phyloP scores from a whole-genome alignment of 257 asterid species.

The Mitragyna speciosa region DNA sequence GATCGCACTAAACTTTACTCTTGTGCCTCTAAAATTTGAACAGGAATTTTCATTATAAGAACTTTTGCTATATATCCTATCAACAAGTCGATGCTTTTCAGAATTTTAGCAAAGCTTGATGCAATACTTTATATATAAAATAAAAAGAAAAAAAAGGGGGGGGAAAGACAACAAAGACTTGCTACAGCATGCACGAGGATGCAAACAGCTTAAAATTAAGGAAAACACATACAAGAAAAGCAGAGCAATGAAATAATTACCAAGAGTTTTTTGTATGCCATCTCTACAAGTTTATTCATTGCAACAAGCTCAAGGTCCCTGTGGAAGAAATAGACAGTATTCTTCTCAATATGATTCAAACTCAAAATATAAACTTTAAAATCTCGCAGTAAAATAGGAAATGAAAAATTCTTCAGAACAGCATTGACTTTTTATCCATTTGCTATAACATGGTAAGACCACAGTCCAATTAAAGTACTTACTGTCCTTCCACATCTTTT shows the following conservation, averaged over 20 bases:
- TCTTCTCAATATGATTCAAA: background rate
- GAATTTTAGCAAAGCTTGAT: background rate
- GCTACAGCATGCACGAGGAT: background rate
- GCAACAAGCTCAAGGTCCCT: constrained; percentile 92
- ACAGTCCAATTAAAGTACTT: constrained; percentile 26
- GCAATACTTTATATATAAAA: background rate
- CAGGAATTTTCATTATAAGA: background rate
- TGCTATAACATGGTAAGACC: background rate
- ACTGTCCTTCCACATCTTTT: constrained; percentile 52
- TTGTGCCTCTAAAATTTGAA: background rate
- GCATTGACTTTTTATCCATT: background rate
- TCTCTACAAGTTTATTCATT: constrained; percentile 72
- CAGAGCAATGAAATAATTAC: constrained; percentile 39
- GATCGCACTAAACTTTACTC: background rate
- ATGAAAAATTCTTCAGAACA: constrained; percentile 10
- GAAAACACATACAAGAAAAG: constrained; percentile 6
- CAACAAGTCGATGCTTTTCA: background rate
- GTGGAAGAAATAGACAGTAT: constrained; percentile 26
- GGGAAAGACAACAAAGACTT: background rate
- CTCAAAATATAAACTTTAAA: background rate
- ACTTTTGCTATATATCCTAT: background rate
- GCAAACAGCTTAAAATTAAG: background rate
- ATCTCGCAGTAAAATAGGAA: background rate
- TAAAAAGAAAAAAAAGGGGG: too few species aligned
- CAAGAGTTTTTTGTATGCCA: constrained; percentile 78